Evolutionary conservation across 2,329 filamentous ascomycete species (phyloP), one percentile per base, ranked within the genome.

Genomic region (Aspergillus cejpii): DNA sequence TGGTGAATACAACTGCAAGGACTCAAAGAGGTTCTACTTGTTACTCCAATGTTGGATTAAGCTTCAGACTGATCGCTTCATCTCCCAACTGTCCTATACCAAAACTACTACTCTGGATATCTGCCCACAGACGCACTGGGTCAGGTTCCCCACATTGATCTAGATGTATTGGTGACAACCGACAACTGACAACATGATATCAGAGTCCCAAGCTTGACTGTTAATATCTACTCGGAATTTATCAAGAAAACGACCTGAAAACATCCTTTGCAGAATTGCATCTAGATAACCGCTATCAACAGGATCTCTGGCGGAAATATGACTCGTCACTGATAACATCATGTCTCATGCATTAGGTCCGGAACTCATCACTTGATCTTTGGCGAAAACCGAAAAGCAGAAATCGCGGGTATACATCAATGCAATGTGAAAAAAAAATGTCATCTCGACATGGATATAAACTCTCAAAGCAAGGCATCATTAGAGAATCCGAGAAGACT

Each of bases 311-410:
- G 20, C 19, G 34, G 23, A 36, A 48, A 36, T 36, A 29, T 47
- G 45, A 47, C 47, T 55, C 51, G 33, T 55, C 51, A 54, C 42
- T 49, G 31, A 41, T 40, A 37, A 48, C 43, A 45, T 54, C 54
- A 49, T 51, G 44, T 51, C 50, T 53, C 52, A 52, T 54, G 50
- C 47, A 52, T 55, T 49, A 54, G 45, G 44, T 52, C 51, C 49
- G 51, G 53, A 54, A 45, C 45, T 55, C 54, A 39, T 55, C 49
- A 49, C 31, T 37, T 44, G 44, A 27, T 43, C 49, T 33, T 37
- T 15, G 28, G 17, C 31, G 21, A 23, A 44, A 44, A 44, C 49
- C 47, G 37, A 38, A 47, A 54, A 43, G n/a, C 43, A 47, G 39
- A 38, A 43, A 39, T 38, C 50, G 41, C 43, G 47, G 37, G 49